Base-by-base conservation (phyloP, 495 filamentous ascomycete species). In the Lichina pygmaea region DNA sequence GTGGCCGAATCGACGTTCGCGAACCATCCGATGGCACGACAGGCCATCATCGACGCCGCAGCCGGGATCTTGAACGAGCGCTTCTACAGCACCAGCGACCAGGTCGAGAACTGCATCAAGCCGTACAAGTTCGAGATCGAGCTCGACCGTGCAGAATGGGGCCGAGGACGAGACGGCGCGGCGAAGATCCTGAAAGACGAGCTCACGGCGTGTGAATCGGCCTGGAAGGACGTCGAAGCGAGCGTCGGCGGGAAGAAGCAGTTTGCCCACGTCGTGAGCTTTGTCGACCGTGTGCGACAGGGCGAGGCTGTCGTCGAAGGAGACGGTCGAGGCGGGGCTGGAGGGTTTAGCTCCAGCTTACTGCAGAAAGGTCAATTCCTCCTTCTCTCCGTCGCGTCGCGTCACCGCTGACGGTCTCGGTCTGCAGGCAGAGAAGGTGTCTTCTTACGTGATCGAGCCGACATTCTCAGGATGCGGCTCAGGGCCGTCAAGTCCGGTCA, bases 31-130 rank as follows among this genome's bases (percentile, higher is more conserved):
- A 91, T 84, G 44, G 91, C 86, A 11, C 75, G 81, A 42, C 77
- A 85, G 58, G 83, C 84, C 37, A 93, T 95, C 53, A 81, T 70
- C 31, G 82, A 93, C 51, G 86, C 89, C 4, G 81, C 80, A 15
- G 77, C 77, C 2, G 74, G 72, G 34, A 94, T 95, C 41, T 60
- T 99, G 12, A 89, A 85, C 49, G 89, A 99, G 48, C 74, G 86
- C 2, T 93, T 91, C 52, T 94, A 93, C 62, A 84, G 82, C 55
- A 95, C 91, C 3, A 83, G 78, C 51, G 89, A 99, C 55, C 86
- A 94, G 57, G 84, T 99, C n/a, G 89, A 99, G 58, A 94, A 94
- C 54, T 95, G 89, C 55, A 86, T 99, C 64, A 99, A 99, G 57
- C 89, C 89, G 2, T 99, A 85, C 65, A 99, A 95, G 56, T 95